A percentile compares a stretch with the other conserved stretches of the same genome.
These are phyloP conservation scores for Populus alba DNA, from an alignment of 345 rosid genomes.

Conservation along the genomic window DNA sequence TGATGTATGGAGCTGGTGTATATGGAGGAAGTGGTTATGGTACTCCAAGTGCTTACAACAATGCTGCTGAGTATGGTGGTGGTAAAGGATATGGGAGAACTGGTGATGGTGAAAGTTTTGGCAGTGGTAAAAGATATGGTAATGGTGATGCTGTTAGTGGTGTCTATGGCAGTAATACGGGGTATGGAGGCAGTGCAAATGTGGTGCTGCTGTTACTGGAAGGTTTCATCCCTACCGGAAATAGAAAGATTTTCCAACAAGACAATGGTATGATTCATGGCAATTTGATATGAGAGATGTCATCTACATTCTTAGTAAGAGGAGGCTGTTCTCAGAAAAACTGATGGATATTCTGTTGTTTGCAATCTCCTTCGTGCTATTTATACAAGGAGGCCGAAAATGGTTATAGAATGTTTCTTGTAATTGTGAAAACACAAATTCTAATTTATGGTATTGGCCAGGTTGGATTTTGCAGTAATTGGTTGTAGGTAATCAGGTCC, in stretches of 20 bases:
- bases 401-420: slow-evolving; percentile 1
- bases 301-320: neutral
- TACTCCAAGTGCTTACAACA: slow-evolving; percentile 9
- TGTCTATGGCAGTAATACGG: slow-evolving; percentile 4
- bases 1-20: slow-evolving; percentile 33
- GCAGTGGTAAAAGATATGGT: slow-evolving; percentile 10
- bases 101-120: slow-evolving; percentile 1
- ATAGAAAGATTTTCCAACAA: neutral
- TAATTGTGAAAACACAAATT: neutral
- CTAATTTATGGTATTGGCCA: neutral
- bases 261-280: neutral
- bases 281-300: neutral
- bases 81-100: slow-evolving; percentile 14
- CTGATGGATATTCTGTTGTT: slow-evolving; percentile 4
- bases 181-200: slow-evolving; percentile 14
- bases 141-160: slow-evolving; percentile 8
- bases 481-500: neutral
- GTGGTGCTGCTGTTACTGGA: slow-evolving; percentile 1
- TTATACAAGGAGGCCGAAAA: neutral
- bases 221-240: slow-evolving; percentile 31
- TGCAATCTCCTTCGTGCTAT: neutral
- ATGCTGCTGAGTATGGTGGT: slow-evolving; percentile 7
- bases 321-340: neutral
- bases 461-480: neutral
- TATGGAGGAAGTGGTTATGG: slow-evolving; percentile 23